A percentile compares a stretch with the other conserved stretches of the same genome.
Conservation (phyloP, 495 filamentous ascomycete species). For the Amphirosellinia nigrospora region DNA sequence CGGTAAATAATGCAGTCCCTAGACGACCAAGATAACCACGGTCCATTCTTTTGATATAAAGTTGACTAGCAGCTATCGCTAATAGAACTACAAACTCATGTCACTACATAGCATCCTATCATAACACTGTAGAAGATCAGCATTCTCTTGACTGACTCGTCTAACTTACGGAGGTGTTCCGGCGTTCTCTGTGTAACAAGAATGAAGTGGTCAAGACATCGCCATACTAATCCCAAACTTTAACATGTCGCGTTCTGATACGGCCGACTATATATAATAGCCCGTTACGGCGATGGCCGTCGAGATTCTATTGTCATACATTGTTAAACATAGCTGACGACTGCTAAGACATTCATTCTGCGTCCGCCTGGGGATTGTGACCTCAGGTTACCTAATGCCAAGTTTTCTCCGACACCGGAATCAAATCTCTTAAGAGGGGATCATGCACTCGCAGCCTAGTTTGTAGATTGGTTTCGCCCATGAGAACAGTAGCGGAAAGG, state of each 20-base stretch:
- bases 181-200: not conserved
- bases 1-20: constrained; percentile 23
- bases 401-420: not conserved
- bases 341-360: not conserved
- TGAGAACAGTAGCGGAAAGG: not conserved
- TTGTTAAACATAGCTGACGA: not conserved
- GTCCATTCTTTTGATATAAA: too few species aligned
- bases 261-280: not conserved
- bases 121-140: not conserved
- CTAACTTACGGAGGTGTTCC: not conserved
- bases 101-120: not conserved
- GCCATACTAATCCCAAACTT: not conserved
- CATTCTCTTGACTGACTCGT: not conserved
- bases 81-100: not conserved
- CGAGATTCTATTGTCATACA: not conserved
- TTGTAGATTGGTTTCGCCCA: not conserved
- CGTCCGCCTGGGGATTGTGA: not conserved
- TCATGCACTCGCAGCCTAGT: not conserved
- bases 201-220: not conserved
- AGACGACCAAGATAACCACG: too few species aligned
- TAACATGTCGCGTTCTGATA: not conserved
- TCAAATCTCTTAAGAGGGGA: not conserved
- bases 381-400: not conserved
- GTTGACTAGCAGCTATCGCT: too few species aligned
- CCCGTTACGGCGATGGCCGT: not conserved